phyloP scores from a whole-genome alignment of 2,329 filamentous ascomycete species.

The Pseudogymnoascus sp. region DNA sequence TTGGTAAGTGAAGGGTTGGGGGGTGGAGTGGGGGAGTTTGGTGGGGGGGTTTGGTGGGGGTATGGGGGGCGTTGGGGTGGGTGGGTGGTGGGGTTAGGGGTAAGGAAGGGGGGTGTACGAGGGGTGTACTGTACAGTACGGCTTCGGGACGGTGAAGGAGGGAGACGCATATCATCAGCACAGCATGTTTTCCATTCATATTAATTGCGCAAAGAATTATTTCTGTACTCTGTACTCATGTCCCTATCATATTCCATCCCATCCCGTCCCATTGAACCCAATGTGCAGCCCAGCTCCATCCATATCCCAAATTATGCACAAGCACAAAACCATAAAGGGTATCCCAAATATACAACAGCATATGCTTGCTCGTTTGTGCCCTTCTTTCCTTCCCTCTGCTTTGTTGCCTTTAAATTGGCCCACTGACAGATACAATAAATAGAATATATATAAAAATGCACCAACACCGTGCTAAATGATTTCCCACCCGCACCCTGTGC shows the following conservation, averaged over 20 bases:
- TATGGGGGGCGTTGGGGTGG: background rate
- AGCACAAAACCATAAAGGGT: background rate
- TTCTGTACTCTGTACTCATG: background rate
- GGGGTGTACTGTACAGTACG: background rate
- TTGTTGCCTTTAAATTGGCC: background rate
- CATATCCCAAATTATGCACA: background rate
- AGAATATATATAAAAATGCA: conserved; percentile 4
- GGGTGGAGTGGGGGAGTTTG: background rate
- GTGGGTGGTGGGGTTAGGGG: background rate
- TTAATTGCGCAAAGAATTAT: conserved; percentile 1
- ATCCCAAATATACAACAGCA: background rate
- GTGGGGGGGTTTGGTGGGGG: background rate
- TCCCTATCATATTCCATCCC: background rate
- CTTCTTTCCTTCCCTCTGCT: background rate
- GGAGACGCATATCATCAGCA: background rate
- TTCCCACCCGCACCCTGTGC: background rate
- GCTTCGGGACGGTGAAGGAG: background rate
- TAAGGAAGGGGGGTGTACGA: background rate
- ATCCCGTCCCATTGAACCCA: background rate
- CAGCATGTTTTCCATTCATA: conserved; percentile 3
- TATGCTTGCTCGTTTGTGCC: background rate
- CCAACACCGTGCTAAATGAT: conserved; percentile 5
- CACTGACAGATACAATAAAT: background rate
- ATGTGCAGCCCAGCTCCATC: background rate
- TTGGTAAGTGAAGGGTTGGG: background rate